Evolutionary conservation across 2,329 filamentous ascomycete genomes (phyloP).

Genomic region (Fusarium sp.): DNA sequence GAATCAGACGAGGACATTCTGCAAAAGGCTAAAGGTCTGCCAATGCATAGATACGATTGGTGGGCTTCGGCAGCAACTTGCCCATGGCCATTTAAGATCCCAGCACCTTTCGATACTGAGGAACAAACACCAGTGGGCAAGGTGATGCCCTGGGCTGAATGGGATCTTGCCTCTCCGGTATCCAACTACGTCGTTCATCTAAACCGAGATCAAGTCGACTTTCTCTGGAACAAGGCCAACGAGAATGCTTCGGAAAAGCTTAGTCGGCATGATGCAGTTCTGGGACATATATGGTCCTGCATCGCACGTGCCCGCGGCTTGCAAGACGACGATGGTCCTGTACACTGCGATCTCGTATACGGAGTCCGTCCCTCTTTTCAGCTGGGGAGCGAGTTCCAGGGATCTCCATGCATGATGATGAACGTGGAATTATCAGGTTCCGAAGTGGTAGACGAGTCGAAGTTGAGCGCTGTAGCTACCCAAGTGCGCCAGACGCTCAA

Average conservation of each 20-base stretch:
- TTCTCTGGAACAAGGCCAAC: slow-evolving; percentile 10
- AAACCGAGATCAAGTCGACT: slow-evolving; percentile 23
- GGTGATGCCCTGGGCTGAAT: slow-evolving; percentile 42
- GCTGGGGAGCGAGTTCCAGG: slow-evolving; percentile 26
- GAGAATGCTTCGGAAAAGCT: background rate
- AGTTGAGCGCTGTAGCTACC: background rate
- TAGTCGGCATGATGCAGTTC: slow-evolving; percentile 40
- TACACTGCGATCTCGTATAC: slow-evolving; percentile 40
- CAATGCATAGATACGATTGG: slow-evolving; percentile 44
- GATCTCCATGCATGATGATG: slow-evolving; percentile 41
- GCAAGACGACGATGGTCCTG: background rate
- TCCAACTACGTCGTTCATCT: slow-evolving; percentile 41
- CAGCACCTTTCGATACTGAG: slow-evolving; percentile 6
- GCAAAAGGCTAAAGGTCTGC: slow-evolving; percentile 9
- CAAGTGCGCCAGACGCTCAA: slow-evolving; percentile 31
- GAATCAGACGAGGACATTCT: slow-evolving; percentile 15
- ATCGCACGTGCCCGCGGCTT: slow-evolving; percentile 38
- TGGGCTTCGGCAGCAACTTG: slow-evolving; percentile 23
- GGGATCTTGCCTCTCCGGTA: slow-evolving; percentile 34
- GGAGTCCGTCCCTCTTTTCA: slow-evolving; percentile 31
- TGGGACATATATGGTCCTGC: slow-evolving; percentile 44
- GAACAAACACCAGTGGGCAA: slow-evolving; percentile 12
- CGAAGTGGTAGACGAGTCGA: background rate
- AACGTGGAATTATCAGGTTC: slow-evolving; percentile 34
- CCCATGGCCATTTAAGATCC: slow-evolving; percentile 27